phyloP scores from a whole-genome alignment of 2,329 filamentous ascomycete species.

The Hypoxylon sp. region DNA sequence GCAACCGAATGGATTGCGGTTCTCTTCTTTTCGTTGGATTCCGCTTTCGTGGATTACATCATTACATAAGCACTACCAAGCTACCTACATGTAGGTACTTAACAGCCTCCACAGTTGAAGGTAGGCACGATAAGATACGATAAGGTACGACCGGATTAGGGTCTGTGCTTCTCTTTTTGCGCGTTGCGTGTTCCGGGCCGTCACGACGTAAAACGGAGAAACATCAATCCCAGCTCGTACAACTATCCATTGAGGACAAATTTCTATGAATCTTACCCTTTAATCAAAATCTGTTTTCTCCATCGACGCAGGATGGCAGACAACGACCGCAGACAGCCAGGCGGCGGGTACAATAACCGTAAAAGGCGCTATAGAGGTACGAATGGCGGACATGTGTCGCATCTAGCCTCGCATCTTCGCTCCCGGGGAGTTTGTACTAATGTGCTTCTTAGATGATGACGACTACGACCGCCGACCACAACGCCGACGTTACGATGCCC shows the following conservation, averaged over 20 bases:
- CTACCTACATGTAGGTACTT: neutral
- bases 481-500: conserved; percentile 80
- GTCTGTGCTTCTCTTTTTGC: conserved; percentile 41
- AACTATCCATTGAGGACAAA: conserved; percentile 12
- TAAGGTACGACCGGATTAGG: conserved; percentile 33
- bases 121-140: conserved; percentile 9
- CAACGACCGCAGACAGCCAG: conserved; percentile 69
- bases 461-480: conserved; percentile 81
- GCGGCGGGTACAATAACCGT: conserved; percentile 70
- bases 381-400: conserved; percentile 45
- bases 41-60: too few species aligned
- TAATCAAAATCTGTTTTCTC: conserved; percentile 12
- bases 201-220: conserved; percentile 7
- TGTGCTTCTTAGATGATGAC: conserved; percentile 73
- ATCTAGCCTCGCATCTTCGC: conserved; percentile 20
- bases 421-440: conserved; percentile 21
- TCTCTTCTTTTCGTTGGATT: too few species aligned
- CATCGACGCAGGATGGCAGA: conserved; percentile 64
- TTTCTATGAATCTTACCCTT: conserved; percentile 21
- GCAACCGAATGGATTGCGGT: neutral
- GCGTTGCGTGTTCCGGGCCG: conserved; percentile 40
- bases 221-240: conserved; percentile 17
- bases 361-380: conserved; percentile 87
- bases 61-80: conserved; percentile 2
- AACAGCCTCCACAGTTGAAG: neutral